These are phyloP conservation scores for Barbatosphaeria neglecta DNA, from an alignment of 495 filamentous ascomycete genomes.

Conservation along the genomic window DNA sequence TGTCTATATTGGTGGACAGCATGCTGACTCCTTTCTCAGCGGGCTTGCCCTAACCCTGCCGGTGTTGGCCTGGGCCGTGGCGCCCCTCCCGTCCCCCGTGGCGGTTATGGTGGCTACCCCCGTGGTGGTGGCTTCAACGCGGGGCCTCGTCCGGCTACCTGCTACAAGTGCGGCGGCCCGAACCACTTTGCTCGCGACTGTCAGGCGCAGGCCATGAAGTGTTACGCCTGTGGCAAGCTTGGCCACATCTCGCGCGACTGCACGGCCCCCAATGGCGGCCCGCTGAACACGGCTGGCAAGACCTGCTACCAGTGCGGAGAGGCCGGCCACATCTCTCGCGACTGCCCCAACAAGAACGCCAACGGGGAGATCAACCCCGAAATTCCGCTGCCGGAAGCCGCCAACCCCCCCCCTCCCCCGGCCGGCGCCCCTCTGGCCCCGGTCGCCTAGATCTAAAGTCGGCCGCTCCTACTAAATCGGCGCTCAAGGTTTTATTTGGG, in stretches of 20 bases:
- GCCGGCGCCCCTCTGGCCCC: constrained; percentile 19
- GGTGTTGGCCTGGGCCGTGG: constrained; percentile 52
- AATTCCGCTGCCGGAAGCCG: constrained; percentile 7
- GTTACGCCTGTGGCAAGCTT: constrained; percentile 97
- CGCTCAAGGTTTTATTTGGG: too few relatives aligned
- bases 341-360: constrained; percentile 60
- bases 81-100: constrained; percentile 48
- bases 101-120: constrained; percentile 56
- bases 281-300: constrained; percentile 90
- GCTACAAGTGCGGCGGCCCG: constrained; percentile 98
- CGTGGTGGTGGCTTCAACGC: constrained; percentile 56
- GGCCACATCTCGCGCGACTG: constrained; percentile 98
- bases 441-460: constrained; percentile 25
- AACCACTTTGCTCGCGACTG: constrained; percentile 99
- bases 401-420: constrained; percentile 6
- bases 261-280: constrained; percentile 92
- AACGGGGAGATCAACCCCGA: constrained; percentile 36
- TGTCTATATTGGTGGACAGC: constrained; percentile 1
- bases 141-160: constrained; percentile 74
- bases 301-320: constrained; percentile 97
- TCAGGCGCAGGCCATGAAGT: constrained; percentile 99
- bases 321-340: constrained; percentile 89
- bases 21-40: constrained; percentile 32
- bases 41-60: constrained; percentile 69
- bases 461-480: too few relatives aligned